phyloP scores from a whole-genome alignment of 2,329 filamentous ascomycete species.

The Cladosporium cucumerinum region DNA sequence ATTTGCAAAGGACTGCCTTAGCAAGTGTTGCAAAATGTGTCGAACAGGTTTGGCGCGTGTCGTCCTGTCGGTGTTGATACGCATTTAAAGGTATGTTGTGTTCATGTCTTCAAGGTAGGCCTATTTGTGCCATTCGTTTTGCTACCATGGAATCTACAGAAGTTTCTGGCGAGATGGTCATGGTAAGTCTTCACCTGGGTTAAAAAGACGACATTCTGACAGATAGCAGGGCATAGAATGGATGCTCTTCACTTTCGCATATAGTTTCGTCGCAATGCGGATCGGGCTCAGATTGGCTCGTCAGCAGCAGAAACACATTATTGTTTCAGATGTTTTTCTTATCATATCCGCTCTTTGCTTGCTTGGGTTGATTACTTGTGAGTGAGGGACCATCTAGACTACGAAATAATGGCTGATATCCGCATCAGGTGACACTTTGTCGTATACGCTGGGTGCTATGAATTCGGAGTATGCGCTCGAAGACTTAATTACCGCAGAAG shows the following conservation, averaged over 20 bases:
- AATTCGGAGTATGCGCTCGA: not conserved
- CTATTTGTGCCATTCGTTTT: not conserved
- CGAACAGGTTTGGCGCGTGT: not conserved
- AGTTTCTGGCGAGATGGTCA: not conserved
- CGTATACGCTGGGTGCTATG: not conserved
- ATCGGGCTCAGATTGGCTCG: constrained; percentile 2
- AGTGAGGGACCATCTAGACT: not conserved
- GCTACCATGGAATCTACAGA: not conserved
- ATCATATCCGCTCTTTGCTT: not conserved
- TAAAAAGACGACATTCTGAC: not conserved
- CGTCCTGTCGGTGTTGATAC: not conserved
- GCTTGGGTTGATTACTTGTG: not conserved
- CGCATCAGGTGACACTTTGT: not conserved
- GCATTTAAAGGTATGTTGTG: not conserved
- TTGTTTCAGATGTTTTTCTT: not conserved
- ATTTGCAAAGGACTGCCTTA: not conserved
- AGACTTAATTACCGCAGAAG: not conserved
- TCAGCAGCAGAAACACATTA: constrained; percentile 8
- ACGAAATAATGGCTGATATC: not conserved
- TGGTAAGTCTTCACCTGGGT: not conserved
- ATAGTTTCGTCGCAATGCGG: not conserved
- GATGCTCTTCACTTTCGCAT: not conserved
- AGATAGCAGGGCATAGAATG: not conserved
- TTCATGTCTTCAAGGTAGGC: not conserved
- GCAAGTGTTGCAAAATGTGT: not conserved